These are phyloP conservation scores for Melocanna baccifera DNA, from an alignment of 176 grass and related monocot species.

Conservation along the genomic window DNA sequence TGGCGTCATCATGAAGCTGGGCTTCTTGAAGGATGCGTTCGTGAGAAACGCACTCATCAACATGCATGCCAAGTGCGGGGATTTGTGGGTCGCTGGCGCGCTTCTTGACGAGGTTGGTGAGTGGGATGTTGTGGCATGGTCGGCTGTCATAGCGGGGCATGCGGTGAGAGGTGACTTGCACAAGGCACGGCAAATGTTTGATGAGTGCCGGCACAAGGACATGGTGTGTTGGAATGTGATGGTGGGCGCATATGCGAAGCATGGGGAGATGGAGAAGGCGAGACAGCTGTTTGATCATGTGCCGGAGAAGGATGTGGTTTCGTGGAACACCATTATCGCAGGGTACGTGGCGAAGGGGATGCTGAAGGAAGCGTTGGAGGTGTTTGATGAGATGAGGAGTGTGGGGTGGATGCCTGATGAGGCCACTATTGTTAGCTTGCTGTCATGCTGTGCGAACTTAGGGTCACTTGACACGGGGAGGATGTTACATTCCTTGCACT, in stretches of 20 bases:
- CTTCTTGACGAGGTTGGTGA: conserved; percentile 25
- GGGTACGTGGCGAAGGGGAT: conserved; percentile 8
- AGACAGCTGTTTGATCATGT: conserved; percentile 35
- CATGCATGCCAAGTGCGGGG: conserved; percentile 39
- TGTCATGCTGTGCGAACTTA: conserved; percentile 23
- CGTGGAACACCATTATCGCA: conserved; percentile 42
- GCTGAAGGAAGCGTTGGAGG: conserved; percentile 30
- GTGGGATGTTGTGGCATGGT: conserved; percentile 33
- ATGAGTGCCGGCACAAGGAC: conserved; percentile 32
- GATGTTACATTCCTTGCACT: conserved; percentile 36
- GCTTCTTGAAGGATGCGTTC: conserved; percentile 24
- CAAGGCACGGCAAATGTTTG: conserved; percentile 38
- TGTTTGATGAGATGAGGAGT: conserved; percentile 33
- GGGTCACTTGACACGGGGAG: conserved; percentile 35
- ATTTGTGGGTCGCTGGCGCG: conserved; percentile 10
- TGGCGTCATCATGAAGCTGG: conserved; percentile 31
- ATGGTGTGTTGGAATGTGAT: conserved; percentile 53
- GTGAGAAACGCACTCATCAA: conserved; percentile 50
- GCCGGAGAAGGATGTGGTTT: conserved; percentile 33
- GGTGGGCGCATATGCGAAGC: conserved; percentile 31
- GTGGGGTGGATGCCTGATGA: conserved; percentile 40
- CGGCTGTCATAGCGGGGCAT: conserved; percentile 16
- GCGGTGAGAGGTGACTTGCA: conserved; percentile 31
- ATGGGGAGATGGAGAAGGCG: conserved; percentile 41
- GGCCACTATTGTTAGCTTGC: conserved; percentile 43